Evolutionary conservation across 768 basidiomycete genomes (phyloP), one percentile per base, ranked within the genome.

Genomic region (Boletus rufocinnamomeus): DNA sequence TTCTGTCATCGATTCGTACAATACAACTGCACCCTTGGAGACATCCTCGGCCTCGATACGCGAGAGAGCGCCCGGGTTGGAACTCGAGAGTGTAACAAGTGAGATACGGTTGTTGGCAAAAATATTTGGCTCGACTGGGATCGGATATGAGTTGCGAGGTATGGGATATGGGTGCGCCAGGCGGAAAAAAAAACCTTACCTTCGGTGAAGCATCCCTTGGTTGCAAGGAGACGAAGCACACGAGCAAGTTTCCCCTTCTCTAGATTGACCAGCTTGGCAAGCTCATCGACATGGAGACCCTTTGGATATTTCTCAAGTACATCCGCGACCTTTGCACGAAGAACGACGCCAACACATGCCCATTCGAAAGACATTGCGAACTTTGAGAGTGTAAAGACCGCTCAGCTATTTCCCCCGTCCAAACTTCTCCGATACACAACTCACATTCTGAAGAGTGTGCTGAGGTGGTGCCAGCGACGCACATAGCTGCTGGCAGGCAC

Each of bases 31-130:
- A 30, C 54, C 63, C 47, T 53, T 53, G 14, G 59, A 49, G 14
- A 56, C 48, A 50, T 69, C 61, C 27, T 61, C 60, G 2, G 55
- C 30, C 10, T 54, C 34, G 19, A 61, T 37, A 11, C 56, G 56
- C 0, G 57, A 51, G 10, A 67, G 53, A 16, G 52, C 64, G 5
- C 61, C 62, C 0, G 57, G 14, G 30, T 56, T 43, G 23, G 52
- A 66, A 32, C 9, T 51, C 13, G 66, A 64, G 43, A 57, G 61
- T 9, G 70, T 63, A 1, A 69, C 47, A 10, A 72, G 64, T 3
- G 74, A 75, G 28, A 74, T 62, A n/a, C 72, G 74, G 45, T 71
- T 75, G 52, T 75, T 75, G 13, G 72, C 68, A 58, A 72, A 75
- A 0, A 55, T 55, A 19, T 73, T 65, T 10, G 63, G 62, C 10